Conservation (phyloP, 805 yeast genomes). For the Candida xiaguanensis region DNA sequence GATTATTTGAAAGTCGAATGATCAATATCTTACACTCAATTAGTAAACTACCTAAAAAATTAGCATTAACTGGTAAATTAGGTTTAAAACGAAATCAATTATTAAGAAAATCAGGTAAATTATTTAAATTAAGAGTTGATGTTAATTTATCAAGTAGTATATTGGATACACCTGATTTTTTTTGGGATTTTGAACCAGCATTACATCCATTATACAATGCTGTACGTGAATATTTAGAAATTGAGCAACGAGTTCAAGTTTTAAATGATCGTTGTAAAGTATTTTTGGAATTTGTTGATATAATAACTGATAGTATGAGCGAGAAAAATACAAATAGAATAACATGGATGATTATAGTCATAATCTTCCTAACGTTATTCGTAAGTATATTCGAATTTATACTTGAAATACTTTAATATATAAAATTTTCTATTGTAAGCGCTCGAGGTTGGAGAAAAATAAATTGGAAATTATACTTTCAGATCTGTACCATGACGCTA, state of each 20-base stretch:
- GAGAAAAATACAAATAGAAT: slow-evolving; percentile 89
- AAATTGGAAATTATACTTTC: not conserved
- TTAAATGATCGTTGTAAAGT: slow-evolving; percentile 92
- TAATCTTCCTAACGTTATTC: slow-evolving; percentile 71
- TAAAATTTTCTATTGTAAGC: slow-evolving; percentile 1
- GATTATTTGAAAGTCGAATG: slow-evolving; percentile 89
- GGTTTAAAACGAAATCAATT: slow-evolving; percentile 84
- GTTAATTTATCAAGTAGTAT: slow-evolving; percentile 89
- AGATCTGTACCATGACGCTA: slow-evolving; percentile 13
- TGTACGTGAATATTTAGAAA: slow-evolving; percentile 86
- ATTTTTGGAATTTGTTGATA: slow-evolving; percentile 87
- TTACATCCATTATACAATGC: slow-evolving; percentile 89
- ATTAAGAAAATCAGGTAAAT: slow-evolving; percentile 81
- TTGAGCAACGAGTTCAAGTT: slow-evolving; percentile 91
- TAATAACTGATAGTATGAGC: slow-evolving; percentile 89
- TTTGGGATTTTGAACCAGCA: slow-evolving; percentile 95
- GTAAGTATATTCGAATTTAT: slow-evolving; percentile 72
- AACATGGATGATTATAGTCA: slow-evolving; percentile 82
- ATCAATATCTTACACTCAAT: slow-evolving; percentile 78
- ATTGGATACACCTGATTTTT: slow-evolving; percentile 91
- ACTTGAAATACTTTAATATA: slow-evolving; percentile 42
- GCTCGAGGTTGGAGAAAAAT: slow-evolving; percentile 1
- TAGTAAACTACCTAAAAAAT: slow-evolving; percentile 81
- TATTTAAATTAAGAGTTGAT: slow-evolving; percentile 88
- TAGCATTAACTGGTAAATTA: slow-evolving; percentile 85